These are phyloP conservation scores for Paracoccidioides brasiliensis DNA, from an alignment of 2,329 filamentous ascomycete species.

Conservation along the genomic window DNA sequence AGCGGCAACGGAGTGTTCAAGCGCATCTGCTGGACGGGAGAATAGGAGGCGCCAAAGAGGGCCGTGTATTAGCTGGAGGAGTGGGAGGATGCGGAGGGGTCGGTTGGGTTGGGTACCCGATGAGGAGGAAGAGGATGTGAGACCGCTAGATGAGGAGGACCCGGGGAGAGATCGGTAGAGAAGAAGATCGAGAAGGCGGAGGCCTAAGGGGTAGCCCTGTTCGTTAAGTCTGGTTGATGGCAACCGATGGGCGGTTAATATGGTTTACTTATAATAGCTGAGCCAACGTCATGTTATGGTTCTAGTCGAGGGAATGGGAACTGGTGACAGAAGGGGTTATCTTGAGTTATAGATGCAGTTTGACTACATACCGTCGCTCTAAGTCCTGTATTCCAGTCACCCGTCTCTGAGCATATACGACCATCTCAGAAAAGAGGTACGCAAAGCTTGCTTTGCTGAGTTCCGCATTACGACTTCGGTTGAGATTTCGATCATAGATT, in stretches of 20 bases:
- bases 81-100: slow-evolving; percentile 74
- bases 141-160: slow-evolving; percentile 75
- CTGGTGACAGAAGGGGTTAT: background rate
- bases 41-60: slow-evolving; percentile 89
- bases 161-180: slow-evolving; percentile 70
- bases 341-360: background rate
- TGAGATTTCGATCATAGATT: slow-evolving; percentile 92
- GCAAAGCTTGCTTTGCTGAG: slow-evolving; percentile 89
- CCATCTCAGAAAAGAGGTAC: slow-evolving; percentile 93
- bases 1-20: slow-evolving; percentile 75
- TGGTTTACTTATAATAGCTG: background rate
- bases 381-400: slow-evolving; percentile 90
- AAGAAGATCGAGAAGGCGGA: slow-evolving; percentile 88
- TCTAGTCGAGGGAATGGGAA: background rate
- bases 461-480: slow-evolving; percentile 76
- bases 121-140: slow-evolving; percentile 59
- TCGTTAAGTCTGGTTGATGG: slow-evolving; percentile 70
- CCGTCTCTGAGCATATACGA: slow-evolving; percentile 79
- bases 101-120: slow-evolving; percentile 51
- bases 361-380: slow-evolving; percentile 57
- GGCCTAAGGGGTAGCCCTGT: slow-evolving; percentile 85
- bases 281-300: background rate
- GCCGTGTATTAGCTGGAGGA: slow-evolving; percentile 91
- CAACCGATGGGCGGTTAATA: background rate
- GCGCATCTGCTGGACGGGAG: slow-evolving; percentile 73